Percentiles rank a stretch among this genome's conserved stretches.
Conservation (phyloP, 2,329 filamentous ascomycete species). For the Pseudocercospora eumusae region DNA sequence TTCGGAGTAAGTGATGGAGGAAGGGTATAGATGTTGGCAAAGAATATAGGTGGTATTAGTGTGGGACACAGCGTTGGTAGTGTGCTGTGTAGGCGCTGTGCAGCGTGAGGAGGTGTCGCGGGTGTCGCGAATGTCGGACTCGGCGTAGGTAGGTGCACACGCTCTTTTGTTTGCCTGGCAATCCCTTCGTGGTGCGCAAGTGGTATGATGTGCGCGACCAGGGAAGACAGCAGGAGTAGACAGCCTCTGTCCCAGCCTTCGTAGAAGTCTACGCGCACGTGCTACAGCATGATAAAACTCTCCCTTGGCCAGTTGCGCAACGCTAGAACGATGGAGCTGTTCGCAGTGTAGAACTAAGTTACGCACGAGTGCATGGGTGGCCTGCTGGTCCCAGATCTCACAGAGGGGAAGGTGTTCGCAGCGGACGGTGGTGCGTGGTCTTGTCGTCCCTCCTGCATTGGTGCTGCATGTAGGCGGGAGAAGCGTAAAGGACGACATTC, state of each 20-base stretch:
- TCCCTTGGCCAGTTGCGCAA: constrained; percentile 9
- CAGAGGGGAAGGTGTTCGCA: not conserved
- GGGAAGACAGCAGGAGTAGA: not conserved
- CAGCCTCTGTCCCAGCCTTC: no score
- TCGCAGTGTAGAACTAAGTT: no score
- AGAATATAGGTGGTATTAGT: not conserved
- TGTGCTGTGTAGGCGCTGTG: not conserved
- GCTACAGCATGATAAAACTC: constrained; percentile 2
- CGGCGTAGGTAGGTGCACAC: no score
- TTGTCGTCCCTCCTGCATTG: not conserved
- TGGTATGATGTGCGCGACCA: not conserved
- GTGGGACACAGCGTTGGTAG: not conserved
- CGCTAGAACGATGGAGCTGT: not conserved
- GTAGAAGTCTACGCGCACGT: not conserved
- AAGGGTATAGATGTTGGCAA: constrained; percentile 2
- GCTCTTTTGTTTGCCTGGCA: not conserved
- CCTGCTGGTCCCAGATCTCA: not conserved
- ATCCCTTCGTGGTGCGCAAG: not conserved
- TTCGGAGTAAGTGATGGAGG: constrained; percentile 4
- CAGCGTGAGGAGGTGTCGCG: not conserved
- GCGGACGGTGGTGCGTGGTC: not conserved
- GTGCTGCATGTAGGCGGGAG: not conserved
- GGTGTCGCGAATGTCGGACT: not conserved
- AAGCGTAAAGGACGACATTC: not conserved
- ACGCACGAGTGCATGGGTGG: no score